These are phyloP conservation scores for Cryptosporidium felis DNA, from an alignment of 169 alveolate genomes.

Conservation along the genomic window DNA sequence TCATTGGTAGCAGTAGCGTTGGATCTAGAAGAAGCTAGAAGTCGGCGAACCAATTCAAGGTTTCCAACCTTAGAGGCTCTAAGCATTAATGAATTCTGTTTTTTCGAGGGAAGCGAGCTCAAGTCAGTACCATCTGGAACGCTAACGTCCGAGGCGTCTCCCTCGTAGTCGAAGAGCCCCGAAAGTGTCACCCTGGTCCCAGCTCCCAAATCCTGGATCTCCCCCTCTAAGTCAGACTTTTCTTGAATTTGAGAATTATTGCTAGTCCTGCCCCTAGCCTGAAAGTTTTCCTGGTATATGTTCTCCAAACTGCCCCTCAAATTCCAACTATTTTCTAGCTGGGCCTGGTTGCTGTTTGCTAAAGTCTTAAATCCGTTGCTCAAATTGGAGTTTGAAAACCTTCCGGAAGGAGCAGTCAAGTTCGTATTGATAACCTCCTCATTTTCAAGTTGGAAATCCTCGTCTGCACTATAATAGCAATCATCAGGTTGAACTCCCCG, in stretches of 20 bases:
- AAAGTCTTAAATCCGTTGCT: neutral
- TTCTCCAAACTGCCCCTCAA: neutral
- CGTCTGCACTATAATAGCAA: slow-evolving; percentile 71
- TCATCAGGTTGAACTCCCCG: slow-evolving; percentile 37
- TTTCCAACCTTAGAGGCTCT: slow-evolving; percentile 47
- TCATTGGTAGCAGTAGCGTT: slow-evolving; percentile 26
- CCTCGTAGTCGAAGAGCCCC: neutral
- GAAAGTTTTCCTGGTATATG: neutral
- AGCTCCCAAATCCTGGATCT: neutral
- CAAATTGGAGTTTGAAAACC: slow-evolving; percentile 21
- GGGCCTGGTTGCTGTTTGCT: neutral
- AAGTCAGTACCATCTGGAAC: neutral
- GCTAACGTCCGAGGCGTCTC: neutral
- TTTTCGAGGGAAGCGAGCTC: slow-evolving; percentile 19
- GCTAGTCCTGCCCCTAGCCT: neutral
- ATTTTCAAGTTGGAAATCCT: slow-evolving; percentile 58
- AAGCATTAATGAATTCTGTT: slow-evolving; percentile 21
- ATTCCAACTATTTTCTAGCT: neutral
- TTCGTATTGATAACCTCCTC: slow-evolving; percentile 19
- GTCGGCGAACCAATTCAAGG: slow-evolving; percentile 5
- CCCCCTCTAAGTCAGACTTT: neutral
- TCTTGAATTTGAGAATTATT: neutral
- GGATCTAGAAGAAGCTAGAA: slow-evolving; percentile 6
- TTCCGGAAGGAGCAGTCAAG: slow-evolving; percentile 4
- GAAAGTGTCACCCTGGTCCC: neutral